Percentiles rank a stretch among this genome's conserved stretches.
Conservation (phyloP, 768 basidiomycete species). For the Clathrus columnatus region DNA sequence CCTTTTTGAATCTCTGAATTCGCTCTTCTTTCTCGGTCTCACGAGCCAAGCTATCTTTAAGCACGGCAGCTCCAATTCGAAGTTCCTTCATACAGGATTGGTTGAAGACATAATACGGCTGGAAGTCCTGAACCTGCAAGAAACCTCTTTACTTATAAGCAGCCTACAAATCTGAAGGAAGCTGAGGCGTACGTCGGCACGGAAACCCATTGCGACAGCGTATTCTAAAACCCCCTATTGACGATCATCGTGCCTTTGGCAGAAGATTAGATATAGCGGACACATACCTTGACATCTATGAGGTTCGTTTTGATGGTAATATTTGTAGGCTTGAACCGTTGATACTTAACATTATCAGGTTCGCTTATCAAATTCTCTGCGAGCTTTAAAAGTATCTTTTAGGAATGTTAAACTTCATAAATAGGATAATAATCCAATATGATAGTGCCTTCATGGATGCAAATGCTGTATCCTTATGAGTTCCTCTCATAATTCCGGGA, state of each 20-base stretch:
- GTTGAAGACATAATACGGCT: conserved; percentile 65
- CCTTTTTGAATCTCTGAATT: conserved; percentile 36
- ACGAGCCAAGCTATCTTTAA: conserved; percentile 52
- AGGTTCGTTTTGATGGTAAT: conserved; percentile 52
- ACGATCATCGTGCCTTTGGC: not conserved
- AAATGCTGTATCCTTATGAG: conserved; percentile 50
- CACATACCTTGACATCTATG: conserved; percentile 44
- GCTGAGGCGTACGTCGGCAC: conserved; percentile 43
- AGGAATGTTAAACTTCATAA: conserved; percentile 15
- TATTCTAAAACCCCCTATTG: conserved; percentile 62
- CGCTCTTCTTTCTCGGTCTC: conserved; percentile 44
- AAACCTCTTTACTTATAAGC: not conserved
- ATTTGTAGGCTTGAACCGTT: conserved; percentile 72
- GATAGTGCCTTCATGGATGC: conserved; percentile 53
- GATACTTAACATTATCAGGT: conserved; percentile 64
- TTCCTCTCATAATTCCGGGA: conserved; percentile 68
- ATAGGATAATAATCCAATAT: conserved; percentile 9
- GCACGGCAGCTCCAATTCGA: conserved; percentile 52
- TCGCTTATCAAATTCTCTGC: conserved; percentile 68
- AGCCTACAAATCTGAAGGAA: not conserved
- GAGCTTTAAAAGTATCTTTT: conserved; percentile 56
- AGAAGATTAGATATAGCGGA: not conserved
- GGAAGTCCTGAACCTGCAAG: conserved; percentile 55
- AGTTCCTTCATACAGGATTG: conserved; percentile 44
- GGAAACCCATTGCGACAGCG: conserved; percentile 70